A percentile compares a stretch with the other conserved stretches of the same genome.
phyloP scores from a whole-genome alignment of 2,329 filamentous ascomycete species.

The Chaetoscypha palmicola region DNA sequence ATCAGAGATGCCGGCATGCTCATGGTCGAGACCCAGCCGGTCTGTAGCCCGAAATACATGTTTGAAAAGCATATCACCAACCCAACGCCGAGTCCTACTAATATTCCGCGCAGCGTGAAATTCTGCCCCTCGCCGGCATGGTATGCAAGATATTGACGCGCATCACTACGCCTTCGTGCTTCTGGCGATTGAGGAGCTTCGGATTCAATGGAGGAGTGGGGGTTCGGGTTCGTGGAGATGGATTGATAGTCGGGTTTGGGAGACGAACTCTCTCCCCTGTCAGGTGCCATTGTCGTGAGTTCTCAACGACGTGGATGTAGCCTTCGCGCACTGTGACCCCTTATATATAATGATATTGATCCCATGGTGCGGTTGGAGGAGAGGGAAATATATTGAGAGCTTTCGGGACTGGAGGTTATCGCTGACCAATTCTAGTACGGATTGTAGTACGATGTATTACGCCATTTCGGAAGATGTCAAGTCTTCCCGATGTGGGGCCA shows the following conservation, averaged over 20 bases:
- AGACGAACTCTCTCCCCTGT: conserved; percentile 4
- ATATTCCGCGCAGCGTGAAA: conserved; percentile 77
- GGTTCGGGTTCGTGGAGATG: conserved; percentile 6
- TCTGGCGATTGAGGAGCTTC: conserved; percentile 1
- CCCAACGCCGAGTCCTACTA: conserved; percentile 76
- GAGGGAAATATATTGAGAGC: too few relatives aligned
- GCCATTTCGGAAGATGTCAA: too few relatives aligned
- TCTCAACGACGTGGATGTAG: too few relatives aligned
- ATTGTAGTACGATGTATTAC: too few relatives aligned
- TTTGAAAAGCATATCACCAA: conserved; percentile 93
- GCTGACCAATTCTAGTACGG: too few relatives aligned
- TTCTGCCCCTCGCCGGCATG: conserved; percentile 44
- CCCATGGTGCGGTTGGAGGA: too few relatives aligned
- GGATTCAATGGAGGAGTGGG: conserved; percentile 1
- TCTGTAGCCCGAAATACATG: conserved; percentile 98
- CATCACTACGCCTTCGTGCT: conserved; percentile 24
- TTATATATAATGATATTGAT: too few relatives aligned
- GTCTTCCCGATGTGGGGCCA: too few relatives aligned
- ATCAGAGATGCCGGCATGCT: conserved; percentile 93
- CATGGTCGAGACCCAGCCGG: conserved; percentile 77
- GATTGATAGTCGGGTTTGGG: conserved; percentile 6
- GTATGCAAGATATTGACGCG: conserved; percentile 24
- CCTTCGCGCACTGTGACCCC: too few relatives aligned
- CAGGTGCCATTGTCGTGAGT: conserved; percentile 9
- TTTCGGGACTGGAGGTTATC: too few relatives aligned